Evolutionary conservation across 169 alveolate genomes (phyloP).

Genomic region (Eimeria acervulina): DNA sequence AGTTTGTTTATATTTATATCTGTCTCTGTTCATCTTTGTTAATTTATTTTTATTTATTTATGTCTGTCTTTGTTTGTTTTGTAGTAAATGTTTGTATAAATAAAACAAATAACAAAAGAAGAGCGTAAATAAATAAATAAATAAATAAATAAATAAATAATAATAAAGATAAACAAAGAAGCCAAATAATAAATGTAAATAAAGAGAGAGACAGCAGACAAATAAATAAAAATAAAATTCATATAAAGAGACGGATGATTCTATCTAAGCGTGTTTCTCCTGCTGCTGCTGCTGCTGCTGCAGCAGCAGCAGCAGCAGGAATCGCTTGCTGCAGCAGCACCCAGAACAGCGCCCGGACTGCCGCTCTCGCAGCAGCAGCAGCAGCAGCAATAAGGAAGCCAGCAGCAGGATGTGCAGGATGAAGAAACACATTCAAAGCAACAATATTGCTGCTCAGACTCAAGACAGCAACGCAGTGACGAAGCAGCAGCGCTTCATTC

Average conservation of each 20-base stretch:
- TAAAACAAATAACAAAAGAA: neutral
- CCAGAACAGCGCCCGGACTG: neutral
- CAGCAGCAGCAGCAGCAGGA: conserved; percentile 28
- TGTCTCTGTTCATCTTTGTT: no score
- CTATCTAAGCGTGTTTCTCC: no score
- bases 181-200: neutral
- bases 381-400: conserved; percentile 15
- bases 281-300: conserved; percentile 13
- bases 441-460: conserved; percentile 56
- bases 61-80: no score
- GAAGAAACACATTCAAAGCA: conserved; percentile 55
- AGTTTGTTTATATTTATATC: no score
- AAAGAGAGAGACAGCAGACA: no score
- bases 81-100: no score
- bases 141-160: neutral
- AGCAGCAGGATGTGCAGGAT: conserved; percentile 53
- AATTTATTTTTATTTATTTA: no score
- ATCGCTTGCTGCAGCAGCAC: conserved; percentile 19
- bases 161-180: neutral
- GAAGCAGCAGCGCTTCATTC: conserved; percentile 53
- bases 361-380: conserved; percentile 57
- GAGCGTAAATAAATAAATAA: neutral
- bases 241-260: no score
- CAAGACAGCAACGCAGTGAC: conserved; percentile 59
- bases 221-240: neutral